phyloP scores from a whole-genome alignment of 345 rosid species.

The Dovyalis caffra region DNA sequence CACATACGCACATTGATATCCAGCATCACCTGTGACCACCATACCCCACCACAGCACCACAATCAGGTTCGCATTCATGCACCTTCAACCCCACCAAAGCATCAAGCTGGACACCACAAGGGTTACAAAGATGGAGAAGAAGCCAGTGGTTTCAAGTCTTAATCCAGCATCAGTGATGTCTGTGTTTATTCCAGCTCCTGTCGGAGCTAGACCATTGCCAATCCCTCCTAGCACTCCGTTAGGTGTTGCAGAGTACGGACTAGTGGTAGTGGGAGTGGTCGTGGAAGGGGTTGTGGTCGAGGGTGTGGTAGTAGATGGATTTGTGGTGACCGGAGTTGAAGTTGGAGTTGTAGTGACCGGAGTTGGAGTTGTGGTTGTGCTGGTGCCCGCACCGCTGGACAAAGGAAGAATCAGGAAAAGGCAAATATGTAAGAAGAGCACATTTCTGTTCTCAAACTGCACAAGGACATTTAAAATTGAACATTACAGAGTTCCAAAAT shows the following conservation, averaged over 20 bases:
- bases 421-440: neutral
- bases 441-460: too few relatives aligned
- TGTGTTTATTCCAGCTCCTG: slow-evolving; percentile 42
- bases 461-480: neutral
- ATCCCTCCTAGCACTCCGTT: slow-evolving; percentile 53
- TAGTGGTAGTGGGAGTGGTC: slow-evolving; percentile 14
- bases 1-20: slow-evolving; percentile 23
- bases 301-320: slow-evolving; percentile 29
- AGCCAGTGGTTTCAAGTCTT: slow-evolving; percentile 8
- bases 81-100: slow-evolving; percentile 32
- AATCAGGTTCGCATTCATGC: neutral
- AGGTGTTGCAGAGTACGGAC: slow-evolving; percentile 36
- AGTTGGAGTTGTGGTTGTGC: slow-evolving; percentile 18
- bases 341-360: slow-evolving; percentile 26
- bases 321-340: slow-evolving; percentile 8
- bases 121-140: neutral
- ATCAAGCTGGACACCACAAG: slow-evolving; percentile 28
- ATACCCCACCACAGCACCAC: slow-evolving; percentile 17
- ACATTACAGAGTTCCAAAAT: too few relatives aligned
- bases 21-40: slow-evolving; percentile 18
- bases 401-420: neutral
- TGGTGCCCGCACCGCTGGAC: slow-evolving; percentile 25
- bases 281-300: slow-evolving; percentile 32
- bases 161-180: slow-evolving; percentile 38
- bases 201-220: slow-evolving; percentile 42